These are phyloP conservation scores for Rhodomyrtus tomentosa DNA, from an alignment of 345 rosid genomes.

Conservation along the genomic window DNA sequence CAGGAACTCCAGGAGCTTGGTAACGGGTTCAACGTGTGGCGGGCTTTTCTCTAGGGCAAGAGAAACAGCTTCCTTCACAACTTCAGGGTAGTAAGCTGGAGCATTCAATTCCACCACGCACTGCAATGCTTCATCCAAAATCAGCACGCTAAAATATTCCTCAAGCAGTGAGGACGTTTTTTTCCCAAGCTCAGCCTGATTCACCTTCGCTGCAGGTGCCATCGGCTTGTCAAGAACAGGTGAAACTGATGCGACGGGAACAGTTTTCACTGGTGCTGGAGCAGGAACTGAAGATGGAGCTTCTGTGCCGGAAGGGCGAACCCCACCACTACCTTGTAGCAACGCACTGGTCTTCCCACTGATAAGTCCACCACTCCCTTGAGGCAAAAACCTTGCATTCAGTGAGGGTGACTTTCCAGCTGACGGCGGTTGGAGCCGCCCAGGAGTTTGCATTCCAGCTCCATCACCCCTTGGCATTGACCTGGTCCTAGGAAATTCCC, in stretches of 20 bases:
- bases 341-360: slow-evolving; percentile 71
- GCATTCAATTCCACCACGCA: slow-evolving; percentile 68
- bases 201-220: slow-evolving; percentile 18
- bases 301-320: slow-evolving; percentile 12
- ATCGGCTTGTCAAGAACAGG: slow-evolving; percentile 19
- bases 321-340: slow-evolving; percentile 45
- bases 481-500: slow-evolving; percentile 64
- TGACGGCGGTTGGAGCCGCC: slow-evolving; percentile 32
- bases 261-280: slow-evolving; percentile 5
- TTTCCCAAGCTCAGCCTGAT: slow-evolving; percentile 34
- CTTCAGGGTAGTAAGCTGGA: slow-evolving; percentile 60
- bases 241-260: background rate
- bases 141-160: slow-evolving; percentile 53
- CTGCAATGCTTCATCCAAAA: slow-evolving; percentile 61
- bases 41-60: slow-evolving; percentile 73
- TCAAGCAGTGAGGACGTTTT: slow-evolving; percentile 60
- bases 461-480: slow-evolving; percentile 80
- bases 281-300: slow-evolving; percentile 4
- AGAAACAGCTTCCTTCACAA: slow-evolving; percentile 75
- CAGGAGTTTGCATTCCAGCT: slow-evolving; percentile 27
- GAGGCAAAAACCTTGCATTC: slow-evolving; percentile 63
- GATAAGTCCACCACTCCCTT: slow-evolving; percentile 56
- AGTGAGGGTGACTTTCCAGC: slow-evolving; percentile 37
- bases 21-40: slow-evolving; percentile 39
- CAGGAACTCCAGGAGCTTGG: slow-evolving; percentile 42